phyloP scores from a whole-genome alignment of 495 filamentous ascomycete species.

The Neurospora sp. region DNA sequence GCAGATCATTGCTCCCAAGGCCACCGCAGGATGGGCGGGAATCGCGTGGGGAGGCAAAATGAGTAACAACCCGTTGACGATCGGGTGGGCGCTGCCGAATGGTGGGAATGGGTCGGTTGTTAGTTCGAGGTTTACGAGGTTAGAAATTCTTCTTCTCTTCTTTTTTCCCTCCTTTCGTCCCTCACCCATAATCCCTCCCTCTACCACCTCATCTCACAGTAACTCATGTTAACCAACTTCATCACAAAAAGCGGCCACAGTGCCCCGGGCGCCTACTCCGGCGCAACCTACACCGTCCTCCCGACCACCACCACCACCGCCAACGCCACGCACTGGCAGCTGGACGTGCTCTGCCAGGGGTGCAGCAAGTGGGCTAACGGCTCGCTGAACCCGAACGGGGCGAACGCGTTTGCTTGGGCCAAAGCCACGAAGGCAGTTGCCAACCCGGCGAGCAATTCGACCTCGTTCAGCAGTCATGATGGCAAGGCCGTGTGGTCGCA shows the following conservation, averaged over 20 bases:
- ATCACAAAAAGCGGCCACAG: slow-evolving; percentile 21
- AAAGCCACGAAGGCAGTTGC: slow-evolving; percentile 11
- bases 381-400: slow-evolving; percentile 22
- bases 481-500: slow-evolving; percentile 15
- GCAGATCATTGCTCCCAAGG: slow-evolving; percentile 31
- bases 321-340: slow-evolving; percentile 42
- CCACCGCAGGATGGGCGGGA: slow-evolving; percentile 34
- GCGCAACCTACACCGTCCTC: slow-evolving; percentile 32
- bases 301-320: slow-evolving; percentile 33
- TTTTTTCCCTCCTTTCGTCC: neutral
- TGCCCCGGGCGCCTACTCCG: slow-evolving; percentile 30
- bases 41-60: slow-evolving; percentile 43
- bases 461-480: slow-evolving; percentile 19
- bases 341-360: slow-evolving; percentile 34
- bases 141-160: slow-evolving; percentile 4
- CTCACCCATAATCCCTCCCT: neutral
- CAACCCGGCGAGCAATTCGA: slow-evolving; percentile 17
- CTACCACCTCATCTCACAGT: neutral
- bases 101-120: slow-evolving; percentile 29
- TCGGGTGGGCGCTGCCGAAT: slow-evolving; percentile 27
- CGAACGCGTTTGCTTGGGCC: slow-evolving; percentile 19
- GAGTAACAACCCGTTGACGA: slow-evolving; percentile 37
- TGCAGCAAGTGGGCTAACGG: slow-evolving; percentile 30
- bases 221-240: neutral
- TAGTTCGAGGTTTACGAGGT: slow-evolving; percentile 39